Percentiles rank a stretch among this genome's conserved stretches.
Evolutionary conservation across 169 alveolate genomes (phyloP).

Genomic region (Blepharisma undulans): DNA sequence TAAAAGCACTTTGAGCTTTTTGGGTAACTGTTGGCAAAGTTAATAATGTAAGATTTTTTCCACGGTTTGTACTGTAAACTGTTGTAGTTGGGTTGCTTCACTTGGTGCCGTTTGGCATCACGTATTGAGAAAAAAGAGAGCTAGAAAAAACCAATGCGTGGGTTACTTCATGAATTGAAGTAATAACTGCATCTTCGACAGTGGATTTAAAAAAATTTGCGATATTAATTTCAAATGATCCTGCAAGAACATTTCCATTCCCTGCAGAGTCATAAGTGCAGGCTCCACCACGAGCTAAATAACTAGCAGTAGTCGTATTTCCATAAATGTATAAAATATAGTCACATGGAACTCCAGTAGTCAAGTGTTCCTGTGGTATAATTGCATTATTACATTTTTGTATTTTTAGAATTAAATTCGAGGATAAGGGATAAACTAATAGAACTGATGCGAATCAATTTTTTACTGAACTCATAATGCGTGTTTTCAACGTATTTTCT

Average conservation of each 20-base stretch:
- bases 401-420: not conserved
- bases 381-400: not conserved
- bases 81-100: not conserved
- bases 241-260: not conserved
- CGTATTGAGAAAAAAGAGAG: not conserved
- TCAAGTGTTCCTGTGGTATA: conserved; percentile 11
- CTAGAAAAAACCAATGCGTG: not conserved
- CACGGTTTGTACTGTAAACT: not conserved
- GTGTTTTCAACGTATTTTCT: not conserved
- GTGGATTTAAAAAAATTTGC: not conserved
- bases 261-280: not conserved
- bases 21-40: conserved; percentile 29
- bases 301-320: not conserved
- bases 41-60: not conserved
- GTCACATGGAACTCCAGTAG: conserved; percentile 42
- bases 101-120: not conserved
- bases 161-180: not conserved
- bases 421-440: not conserved
- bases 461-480: not conserved
- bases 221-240: not conserved
- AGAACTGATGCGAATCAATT: not conserved
- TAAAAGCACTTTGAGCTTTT: conserved; percentile 46
- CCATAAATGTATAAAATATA: not conserved
- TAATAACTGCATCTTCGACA: not conserved
- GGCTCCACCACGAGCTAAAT: not conserved